Percentiles rank a stretch among this genome's conserved stretches.
Evolutionary conservation across 169 alveolate genomes (phyloP).

Genomic region (Miamiensis avidus): DNA sequence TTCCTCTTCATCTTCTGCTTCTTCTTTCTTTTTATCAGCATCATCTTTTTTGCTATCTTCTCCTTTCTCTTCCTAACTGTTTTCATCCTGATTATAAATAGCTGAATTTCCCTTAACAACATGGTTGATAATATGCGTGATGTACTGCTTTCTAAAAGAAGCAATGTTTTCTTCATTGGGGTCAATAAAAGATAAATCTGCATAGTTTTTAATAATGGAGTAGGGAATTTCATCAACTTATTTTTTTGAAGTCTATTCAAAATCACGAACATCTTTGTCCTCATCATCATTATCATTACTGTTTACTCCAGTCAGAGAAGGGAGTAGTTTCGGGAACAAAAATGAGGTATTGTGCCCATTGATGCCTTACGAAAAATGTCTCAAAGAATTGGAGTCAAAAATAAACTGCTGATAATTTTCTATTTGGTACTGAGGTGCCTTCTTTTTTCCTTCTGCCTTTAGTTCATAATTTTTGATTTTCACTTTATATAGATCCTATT

Average conservation of each 20-base stretch:
- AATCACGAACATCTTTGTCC: not conserved
- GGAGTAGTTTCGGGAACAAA: too few relatives aligned
- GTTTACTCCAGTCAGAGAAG: too few relatives aligned
- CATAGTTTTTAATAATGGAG: conserved; percentile 20
- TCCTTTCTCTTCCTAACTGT: conserved; percentile 31
- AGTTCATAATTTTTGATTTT: conserved; percentile 33
- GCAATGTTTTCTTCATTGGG: conserved; percentile 27
- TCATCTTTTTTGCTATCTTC: conserved; percentile 6
- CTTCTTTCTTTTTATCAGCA: not conserved
- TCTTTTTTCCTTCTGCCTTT: conserved; percentile 11
- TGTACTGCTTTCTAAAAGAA: conserved; percentile 27
- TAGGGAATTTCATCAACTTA: conserved; percentile 2
- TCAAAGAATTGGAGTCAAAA: conserved; percentile 10
- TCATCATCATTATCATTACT: too few relatives aligned
- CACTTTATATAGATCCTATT: conserved; percentile 18
- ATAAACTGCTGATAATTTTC: conserved; percentile 26
- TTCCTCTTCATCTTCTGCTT: conserved; percentile 40
- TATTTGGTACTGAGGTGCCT: conserved; percentile 10
- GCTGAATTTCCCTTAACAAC: not conserved
- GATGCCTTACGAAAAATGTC: too few relatives aligned
- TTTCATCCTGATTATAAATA: not conserved
- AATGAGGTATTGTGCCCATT: conserved; percentile 13
- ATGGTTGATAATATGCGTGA: conserved; percentile 32
- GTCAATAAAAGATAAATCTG: conserved; percentile 34
- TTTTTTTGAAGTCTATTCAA: conserved; percentile 1